A percentile compares a stretch with the other conserved stretches of the same genome.
Evolutionary conservation across 148 eudicot genomes (phyloP).

Genomic region (Fagopyrum esculentum): DNA sequence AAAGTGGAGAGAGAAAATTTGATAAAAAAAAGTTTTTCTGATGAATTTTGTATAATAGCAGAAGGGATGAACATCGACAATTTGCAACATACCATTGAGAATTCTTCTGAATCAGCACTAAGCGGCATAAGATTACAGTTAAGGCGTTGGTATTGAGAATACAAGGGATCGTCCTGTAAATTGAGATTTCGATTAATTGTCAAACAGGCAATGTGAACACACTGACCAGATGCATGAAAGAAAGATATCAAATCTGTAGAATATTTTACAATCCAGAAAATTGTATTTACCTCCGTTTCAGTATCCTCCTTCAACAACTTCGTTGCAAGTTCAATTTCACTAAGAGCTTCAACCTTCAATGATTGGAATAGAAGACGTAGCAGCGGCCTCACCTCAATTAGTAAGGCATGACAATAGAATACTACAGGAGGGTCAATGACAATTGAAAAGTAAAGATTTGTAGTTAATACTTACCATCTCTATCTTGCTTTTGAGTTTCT

Average conservation of each 20-base stretch:
- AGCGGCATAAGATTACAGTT: conserved; percentile 61
- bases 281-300: conserved; percentile 37
- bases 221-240: conserved; percentile 4
- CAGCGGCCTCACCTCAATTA: not conserved
- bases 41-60: not conserved
- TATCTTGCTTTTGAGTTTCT: conserved; percentile 73
- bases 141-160: conserved; percentile 73
- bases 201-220: not conserved
- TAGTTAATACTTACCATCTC: conserved; percentile 59
- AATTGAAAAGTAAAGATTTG: conserved; percentile 4
- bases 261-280: conserved; percentile 10
- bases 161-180: conserved; percentile 76
- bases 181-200: not conserved
- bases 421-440: not conserved
- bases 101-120: conserved; percentile 69
- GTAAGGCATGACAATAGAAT: not conserved
- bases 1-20: not conserved
- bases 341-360: conserved; percentile 87
- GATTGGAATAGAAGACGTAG: conserved; percentile 13
- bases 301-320: conserved; percentile 63
- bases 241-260: not conserved
- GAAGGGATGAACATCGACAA: not conserved
- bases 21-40: not conserved
- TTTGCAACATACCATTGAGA: conserved; percentile 48
- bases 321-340: conserved; percentile 90